These are phyloP conservation scores for Amauroascus niger DNA, from an alignment of 2,329 filamentous ascomycete species.

Conservation along the genomic window DNA sequence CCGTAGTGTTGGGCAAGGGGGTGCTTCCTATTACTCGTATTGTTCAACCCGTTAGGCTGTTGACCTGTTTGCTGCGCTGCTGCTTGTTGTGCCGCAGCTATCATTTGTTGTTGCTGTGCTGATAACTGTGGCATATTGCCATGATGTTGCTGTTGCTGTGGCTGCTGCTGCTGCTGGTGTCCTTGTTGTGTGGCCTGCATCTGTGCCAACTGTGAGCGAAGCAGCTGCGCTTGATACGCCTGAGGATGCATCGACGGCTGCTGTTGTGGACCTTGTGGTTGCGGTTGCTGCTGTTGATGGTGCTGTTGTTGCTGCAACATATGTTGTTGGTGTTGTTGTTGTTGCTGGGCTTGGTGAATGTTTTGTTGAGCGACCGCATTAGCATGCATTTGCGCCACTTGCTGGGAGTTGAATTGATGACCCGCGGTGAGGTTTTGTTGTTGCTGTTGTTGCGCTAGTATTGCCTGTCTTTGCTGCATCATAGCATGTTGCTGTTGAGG, in stretches of 20 bases:
- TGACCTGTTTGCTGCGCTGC: conserved; percentile 18
- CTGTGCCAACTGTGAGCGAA: conserved; percentile 32
- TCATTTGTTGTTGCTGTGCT: conserved; percentile 29
- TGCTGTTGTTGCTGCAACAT: conserved; percentile 22
- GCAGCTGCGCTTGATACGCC: conserved; percentile 31
- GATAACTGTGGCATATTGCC: conserved; percentile 25
- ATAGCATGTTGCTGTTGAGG: conserved; percentile 30
- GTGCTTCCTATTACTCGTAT: conserved; percentile 5
- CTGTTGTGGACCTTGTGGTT: conserved; percentile 8
- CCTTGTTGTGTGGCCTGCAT: conserved; percentile 28
- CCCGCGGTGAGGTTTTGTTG: conserved; percentile 23
- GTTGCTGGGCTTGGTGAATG: conserved; percentile 24
- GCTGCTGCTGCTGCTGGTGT: conserved; percentile 20
- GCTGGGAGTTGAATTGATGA: conserved; percentile 17
- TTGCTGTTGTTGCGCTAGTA: conserved; percentile 24
- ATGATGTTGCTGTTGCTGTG: conserved; percentile 21
- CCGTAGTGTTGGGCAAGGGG: conserved; percentile 27
- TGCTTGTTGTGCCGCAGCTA: conserved; percentile 31
- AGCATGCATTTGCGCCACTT: conserved; percentile 17
- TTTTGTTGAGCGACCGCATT: conserved; percentile 16
- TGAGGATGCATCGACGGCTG: conserved; percentile 20
- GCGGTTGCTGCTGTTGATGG: not conserved
- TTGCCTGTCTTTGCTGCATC: conserved; percentile 24
- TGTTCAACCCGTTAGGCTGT: conserved; percentile 1
- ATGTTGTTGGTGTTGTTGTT: conserved; percentile 26